phyloP scores from a whole-genome alignment of 225 moss, liverwort and hornwort species.

The Rhytidiadelphus loreus region DNA sequence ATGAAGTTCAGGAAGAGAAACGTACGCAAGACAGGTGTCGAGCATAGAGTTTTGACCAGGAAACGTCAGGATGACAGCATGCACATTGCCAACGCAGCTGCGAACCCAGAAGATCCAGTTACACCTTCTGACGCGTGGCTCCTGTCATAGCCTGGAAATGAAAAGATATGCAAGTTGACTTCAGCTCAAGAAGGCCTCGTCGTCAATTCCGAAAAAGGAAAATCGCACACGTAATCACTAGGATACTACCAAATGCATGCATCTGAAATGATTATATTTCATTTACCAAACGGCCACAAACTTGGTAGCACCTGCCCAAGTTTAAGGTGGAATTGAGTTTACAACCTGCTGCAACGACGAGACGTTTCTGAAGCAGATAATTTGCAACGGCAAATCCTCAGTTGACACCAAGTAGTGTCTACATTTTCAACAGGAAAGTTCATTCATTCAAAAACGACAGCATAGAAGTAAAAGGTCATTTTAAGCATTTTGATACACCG shows the following conservation, averaged over 20 bases:
- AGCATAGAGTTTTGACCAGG: slow-evolving; percentile 57
- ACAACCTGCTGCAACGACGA: not conserved
- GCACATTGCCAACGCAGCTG: slow-evolving; percentile 44
- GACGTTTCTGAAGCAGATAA: not conserved
- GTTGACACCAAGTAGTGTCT: not conserved
- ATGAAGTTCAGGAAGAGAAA: not conserved
- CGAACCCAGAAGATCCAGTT: too few species aligned
- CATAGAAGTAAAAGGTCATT: not conserved
- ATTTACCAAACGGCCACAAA: not conserved
- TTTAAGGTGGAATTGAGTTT: not conserved
- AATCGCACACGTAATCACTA: not conserved
- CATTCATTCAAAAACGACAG: not conserved
- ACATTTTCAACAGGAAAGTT: not conserved
- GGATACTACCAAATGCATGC: not conserved
- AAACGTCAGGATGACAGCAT: slow-evolving; percentile 59
- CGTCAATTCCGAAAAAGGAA: too few species aligned
- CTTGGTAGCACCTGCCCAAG: not conserved
- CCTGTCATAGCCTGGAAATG: too few species aligned
- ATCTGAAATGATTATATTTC: not conserved
- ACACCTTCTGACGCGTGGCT: too few species aligned
- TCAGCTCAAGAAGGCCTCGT: too few species aligned
- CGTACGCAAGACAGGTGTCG: slow-evolving; percentile 75
- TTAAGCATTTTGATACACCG: not conserved
- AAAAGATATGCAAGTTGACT: too few species aligned
- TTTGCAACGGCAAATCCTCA: not conserved